Base-by-base conservation (phyloP, 768 basidiomycete species). In the Cystobasidium onofrii region DNA sequence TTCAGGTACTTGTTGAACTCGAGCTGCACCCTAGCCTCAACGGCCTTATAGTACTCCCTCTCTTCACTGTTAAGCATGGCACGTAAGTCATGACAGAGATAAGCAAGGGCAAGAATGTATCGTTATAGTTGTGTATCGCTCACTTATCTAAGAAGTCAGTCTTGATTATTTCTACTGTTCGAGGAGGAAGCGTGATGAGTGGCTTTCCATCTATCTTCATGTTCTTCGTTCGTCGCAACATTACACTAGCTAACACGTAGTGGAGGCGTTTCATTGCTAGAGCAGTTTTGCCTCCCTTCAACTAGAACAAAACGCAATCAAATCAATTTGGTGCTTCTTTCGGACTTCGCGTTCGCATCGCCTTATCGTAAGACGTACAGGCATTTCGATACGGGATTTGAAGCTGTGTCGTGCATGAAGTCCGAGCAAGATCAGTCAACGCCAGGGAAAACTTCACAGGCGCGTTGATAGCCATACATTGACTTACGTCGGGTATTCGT, bases 181-280 rank as follows among this genome's bases (percentile, higher is more conserved):
- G 86, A 17, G 84, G 85, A 0, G 96, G 96, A 0, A 99, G 85
- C 18, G 89, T 85, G 46, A 98, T 84, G 23, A 98, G 83, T 0
- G 87, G 86, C 78, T 92, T 89, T 4, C 95, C 95, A 66, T 83
- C 81, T 36, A 80, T 67, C 72, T 89, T 75, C 64, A 88, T 86
- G 43, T 85, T 85, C 81, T 98, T 99, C 1, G 85, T 88, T 2
- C 96, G 87, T 4, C 95, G 86, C 34, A 97, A 86, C 93, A 98
- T 95, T 75, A 94, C 84, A 15, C 89, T 86, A 76, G 88, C 87
- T 17, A 98, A 83, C 1, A 98, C 87, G 43, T 90, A 86, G 87
- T 91, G 77, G 34, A 25, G 29, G n/a, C 39, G 39, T 78, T 91
- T 93, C 86, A 94, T 89, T 1, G 92, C 90, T 29, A 85, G 84